Percentiles rank a stretch among this genome's conserved stretches.
These are phyloP conservation scores for Phytopythium oedochilum DNA, from an alignment of 352 stramenopile species.

Conservation along the genomic window DNA sequence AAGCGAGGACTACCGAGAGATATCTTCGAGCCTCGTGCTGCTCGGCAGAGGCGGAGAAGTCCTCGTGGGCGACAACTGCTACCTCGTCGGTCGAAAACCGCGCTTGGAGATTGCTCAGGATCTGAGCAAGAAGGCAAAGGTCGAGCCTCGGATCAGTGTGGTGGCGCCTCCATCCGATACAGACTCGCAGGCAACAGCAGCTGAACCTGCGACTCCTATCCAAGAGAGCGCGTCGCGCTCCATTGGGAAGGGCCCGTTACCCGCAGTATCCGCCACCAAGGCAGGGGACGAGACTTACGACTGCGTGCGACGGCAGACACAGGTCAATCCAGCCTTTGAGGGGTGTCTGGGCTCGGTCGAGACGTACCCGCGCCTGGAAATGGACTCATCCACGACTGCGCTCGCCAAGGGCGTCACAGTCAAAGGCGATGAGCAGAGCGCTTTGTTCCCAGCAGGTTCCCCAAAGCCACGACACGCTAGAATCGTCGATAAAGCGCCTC, in stretches of 20 bases:
- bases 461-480: background rate
- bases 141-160: conserved; percentile 41
- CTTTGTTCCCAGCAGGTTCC: background rate
- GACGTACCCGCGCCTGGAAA: conserved; percentile 28
- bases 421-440: conserved; percentile 6
- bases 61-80: conserved; percentile 50
- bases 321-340: conserved; percentile 17
- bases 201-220: background rate
- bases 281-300: background rate
- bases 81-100: conserved; percentile 32
- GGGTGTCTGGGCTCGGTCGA: conserved; percentile 32
- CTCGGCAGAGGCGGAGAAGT: conserved; percentile 34
- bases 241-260: background rate
- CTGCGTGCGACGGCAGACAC: background rate
- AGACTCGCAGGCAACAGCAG: background rate
- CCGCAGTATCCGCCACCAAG: background rate
- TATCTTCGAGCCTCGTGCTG: conserved; percentile 41
- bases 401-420: conserved; percentile 45
- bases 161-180: background rate
- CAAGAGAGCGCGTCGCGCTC: background rate
- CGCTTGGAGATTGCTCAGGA: conserved; percentile 37
- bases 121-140: conserved; percentile 21
- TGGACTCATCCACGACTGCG: conserved; percentile 34
- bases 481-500: background rate
- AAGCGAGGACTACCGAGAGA: conserved; percentile 46